phyloP scores from a whole-genome alignment of 768 basidiomycete genomes.

The Xerocomus brunneocitrinus region DNA sequence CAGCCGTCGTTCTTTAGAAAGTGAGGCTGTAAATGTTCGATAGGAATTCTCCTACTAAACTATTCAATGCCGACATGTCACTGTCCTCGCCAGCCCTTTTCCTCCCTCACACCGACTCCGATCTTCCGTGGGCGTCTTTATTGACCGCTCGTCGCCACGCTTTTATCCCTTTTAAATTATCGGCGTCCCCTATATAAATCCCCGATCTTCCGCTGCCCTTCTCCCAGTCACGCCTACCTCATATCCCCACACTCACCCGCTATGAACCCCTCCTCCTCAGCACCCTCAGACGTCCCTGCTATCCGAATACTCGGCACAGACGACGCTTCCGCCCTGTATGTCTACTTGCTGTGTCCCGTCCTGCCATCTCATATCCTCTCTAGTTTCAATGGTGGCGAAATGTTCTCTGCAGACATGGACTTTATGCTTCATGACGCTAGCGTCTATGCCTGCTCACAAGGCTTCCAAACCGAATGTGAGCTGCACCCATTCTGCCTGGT shows the following conservation, averaged over 20 bases:
- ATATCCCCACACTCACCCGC: not conserved
- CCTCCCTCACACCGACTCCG: not conserved
- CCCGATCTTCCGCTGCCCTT: not conserved
- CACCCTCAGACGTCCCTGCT: constrained; percentile 10
- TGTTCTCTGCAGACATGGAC: not conserved
- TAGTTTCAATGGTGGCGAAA: constrained; percentile 7
- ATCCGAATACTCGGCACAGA: constrained; percentile 16
- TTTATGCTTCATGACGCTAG: not conserved
- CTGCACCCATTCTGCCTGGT: not conserved
- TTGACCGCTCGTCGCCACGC: constrained; percentile 5
- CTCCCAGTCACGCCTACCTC: constrained; percentile 11
- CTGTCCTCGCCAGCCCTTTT: not conserved
- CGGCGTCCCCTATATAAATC: constrained; percentile 21
- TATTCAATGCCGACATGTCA: not conserved
- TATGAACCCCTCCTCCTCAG: constrained; percentile 10
- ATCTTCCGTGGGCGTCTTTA: constrained; percentile 10
- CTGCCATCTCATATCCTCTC: constrained; percentile 8
- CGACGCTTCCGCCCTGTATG: constrained; percentile 12
- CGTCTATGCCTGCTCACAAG: constrained; percentile 1
- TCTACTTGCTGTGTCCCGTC: constrained; percentile 3
- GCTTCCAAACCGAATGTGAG: constrained; percentile 6
- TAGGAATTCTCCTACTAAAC: not conserved
- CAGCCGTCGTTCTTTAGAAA: constrained; percentile 6
- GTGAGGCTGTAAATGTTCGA: not conserved
- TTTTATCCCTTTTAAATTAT: not conserved